These are phyloP conservation scores for Balansia obtecta DNA, from an alignment of 2,329 filamentous ascomycete species.

Conservation along the genomic window DNA sequence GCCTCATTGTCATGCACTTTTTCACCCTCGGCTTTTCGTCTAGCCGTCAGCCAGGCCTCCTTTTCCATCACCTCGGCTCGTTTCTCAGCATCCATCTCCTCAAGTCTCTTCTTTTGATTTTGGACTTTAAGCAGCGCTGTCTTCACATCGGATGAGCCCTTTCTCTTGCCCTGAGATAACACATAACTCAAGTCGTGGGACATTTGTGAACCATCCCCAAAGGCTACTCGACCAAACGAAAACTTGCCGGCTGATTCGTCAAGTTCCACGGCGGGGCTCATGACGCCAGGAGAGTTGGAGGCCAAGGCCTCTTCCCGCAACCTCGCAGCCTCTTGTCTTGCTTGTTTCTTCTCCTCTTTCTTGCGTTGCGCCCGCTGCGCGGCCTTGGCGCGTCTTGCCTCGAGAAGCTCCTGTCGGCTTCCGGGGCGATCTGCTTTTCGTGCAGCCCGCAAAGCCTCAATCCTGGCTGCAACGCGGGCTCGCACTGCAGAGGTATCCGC, in stretches of 20 bases:
- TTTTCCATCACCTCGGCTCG: conserved; percentile 83
- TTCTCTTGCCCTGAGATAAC: conserved; percentile 45
- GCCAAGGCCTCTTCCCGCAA: conserved; percentile 52
- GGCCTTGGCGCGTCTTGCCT: conserved; percentile 77
- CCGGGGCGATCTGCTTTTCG: conserved; percentile 78
- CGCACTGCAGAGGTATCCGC: conserved; percentile 64
- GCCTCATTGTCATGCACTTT: conserved; percentile 77
- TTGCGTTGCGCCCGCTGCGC: conserved; percentile 78
- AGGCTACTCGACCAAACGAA: conserved; percentile 83
- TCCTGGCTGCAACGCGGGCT: conserved; percentile 66
- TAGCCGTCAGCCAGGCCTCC: conserved; percentile 84
- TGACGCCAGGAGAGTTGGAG: conserved; percentile 47
- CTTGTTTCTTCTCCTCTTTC: conserved; percentile 66
- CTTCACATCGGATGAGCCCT: conserved; percentile 73
- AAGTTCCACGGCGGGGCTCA: conserved; percentile 41
- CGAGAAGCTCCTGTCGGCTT: conserved; percentile 84
- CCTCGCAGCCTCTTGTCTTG: conserved; percentile 66
- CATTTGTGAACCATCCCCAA: conserved; percentile 71
- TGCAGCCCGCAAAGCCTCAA: conserved; percentile 72
- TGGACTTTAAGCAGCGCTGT: conserved; percentile 78
- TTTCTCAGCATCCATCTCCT: conserved; percentile 65
- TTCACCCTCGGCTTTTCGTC: conserved; percentile 80
- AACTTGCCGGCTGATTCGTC: conserved; percentile 53
- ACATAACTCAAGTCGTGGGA: conserved; percentile 60
- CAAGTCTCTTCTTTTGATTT: conserved; percentile 72